Evolutionary conservation across 345 rosid species (phyloP).

Genomic region (Abelmoschus esculentus): DNA sequence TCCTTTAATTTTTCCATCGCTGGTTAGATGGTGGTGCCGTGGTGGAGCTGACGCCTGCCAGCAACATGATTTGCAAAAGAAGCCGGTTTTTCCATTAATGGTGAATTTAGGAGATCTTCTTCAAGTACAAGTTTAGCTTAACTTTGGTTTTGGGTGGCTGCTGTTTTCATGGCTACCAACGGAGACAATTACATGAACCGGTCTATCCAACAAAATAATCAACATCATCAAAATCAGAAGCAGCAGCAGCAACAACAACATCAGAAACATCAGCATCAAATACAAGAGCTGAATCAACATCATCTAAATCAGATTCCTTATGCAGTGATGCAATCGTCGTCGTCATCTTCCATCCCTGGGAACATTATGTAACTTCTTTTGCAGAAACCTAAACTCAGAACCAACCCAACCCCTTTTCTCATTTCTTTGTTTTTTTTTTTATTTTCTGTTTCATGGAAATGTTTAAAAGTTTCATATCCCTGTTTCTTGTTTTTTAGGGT

Average conservation of each 20-base stretch:
- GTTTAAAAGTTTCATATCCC: background rate
- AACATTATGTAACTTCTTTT: constrained; percentile 55
- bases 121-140: constrained; percentile 12
- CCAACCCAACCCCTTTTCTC: background rate
- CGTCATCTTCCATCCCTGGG: constrained; percentile 41
- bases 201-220: constrained; percentile 18
- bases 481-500: background rate
- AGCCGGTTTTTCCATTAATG: constrained; percentile 36
- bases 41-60: constrained; percentile 13
- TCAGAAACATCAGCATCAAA: constrained; percentile 14
- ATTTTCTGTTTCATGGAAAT: background rate
- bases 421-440: background rate
- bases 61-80: constrained; percentile 27
- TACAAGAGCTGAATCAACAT: constrained; percentile 19
- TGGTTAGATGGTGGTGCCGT: constrained; percentile 5
- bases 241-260: constrained; percentile 16
- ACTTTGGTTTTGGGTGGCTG: constrained; percentile 3
- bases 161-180: constrained; percentile 36
- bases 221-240: constrained; percentile 13
- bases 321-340: constrained; percentile 43
- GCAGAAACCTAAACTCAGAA: background rate
- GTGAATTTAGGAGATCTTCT: constrained; percentile 19
- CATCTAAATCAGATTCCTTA: constrained; percentile 46
- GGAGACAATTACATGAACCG: constrained; percentile 28
- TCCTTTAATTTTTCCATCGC: background rate